Percentiles rank a stretch among this genome's conserved stretches.
Evolutionary conservation across 169 alveolate species (phyloP).

Genomic region (Cystoisospora suis): DNA sequence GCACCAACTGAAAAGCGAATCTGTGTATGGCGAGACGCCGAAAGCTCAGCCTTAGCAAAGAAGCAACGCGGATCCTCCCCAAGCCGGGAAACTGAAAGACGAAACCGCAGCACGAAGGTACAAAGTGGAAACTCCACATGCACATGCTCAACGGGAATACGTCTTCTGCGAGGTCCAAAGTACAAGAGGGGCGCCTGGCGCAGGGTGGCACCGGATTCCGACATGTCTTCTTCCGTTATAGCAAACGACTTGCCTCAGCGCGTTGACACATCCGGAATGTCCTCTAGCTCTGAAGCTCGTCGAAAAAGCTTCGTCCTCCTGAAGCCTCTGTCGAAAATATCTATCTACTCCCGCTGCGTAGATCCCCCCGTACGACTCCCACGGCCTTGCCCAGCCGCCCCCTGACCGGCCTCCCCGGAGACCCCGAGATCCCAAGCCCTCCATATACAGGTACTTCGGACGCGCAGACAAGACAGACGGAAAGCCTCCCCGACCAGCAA

Average conservation of each 20-base stretch:
- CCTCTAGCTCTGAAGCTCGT: neutral
- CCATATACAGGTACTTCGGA: slow-evolving; percentile 26
- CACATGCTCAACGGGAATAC: too few species aligned
- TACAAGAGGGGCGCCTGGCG: too few species aligned
- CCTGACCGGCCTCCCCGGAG: neutral
- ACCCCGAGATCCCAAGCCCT: slow-evolving; percentile 11
- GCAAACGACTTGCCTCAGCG: slow-evolving; percentile 2
- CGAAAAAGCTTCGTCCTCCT: neutral
- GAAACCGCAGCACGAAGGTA: too few species aligned
- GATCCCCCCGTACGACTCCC: neutral
- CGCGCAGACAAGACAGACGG: neutral
- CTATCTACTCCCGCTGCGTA: neutral
- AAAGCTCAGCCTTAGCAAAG: too few species aligned
- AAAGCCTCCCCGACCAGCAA: neutral
- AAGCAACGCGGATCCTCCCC: too few species aligned
- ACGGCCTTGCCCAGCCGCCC: slow-evolving; percentile 15
- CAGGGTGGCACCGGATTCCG: too few species aligned
- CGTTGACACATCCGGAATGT: slow-evolving; percentile 38
- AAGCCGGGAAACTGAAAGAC: too few species aligned
- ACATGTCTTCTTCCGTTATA: too few species aligned
- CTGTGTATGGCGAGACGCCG: too few species aligned
- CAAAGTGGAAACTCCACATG: too few species aligned
- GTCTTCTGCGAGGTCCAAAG: too few species aligned
- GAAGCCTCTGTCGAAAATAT: neutral
- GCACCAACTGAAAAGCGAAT: too few species aligned